Evolutionary conservation across 2,329 filamentous ascomycete genomes (phyloP).

Genomic region (Trichoderma cornu-damae): DNA sequence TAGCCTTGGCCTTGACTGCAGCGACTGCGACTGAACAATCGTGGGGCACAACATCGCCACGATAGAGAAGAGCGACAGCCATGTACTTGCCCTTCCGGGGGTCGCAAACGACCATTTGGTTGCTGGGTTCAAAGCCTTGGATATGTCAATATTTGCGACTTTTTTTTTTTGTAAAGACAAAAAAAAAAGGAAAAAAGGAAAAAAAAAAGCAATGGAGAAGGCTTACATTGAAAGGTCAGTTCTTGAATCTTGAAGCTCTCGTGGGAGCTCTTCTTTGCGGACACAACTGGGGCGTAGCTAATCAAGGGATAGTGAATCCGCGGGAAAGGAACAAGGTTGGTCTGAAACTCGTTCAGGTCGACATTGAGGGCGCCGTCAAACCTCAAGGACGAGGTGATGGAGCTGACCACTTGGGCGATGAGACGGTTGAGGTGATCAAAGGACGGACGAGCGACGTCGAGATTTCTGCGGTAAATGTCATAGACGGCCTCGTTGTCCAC

Average conservation of each 20-base stretch:
- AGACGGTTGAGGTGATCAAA: slow-evolving; percentile 69
- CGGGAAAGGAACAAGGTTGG: slow-evolving; percentile 68
- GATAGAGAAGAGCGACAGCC: slow-evolving; percentile 67
- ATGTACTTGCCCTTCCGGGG: slow-evolving; percentile 72
- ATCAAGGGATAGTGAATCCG: slow-evolving; percentile 71
- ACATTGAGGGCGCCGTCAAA: slow-evolving; percentile 70
- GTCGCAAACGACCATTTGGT: slow-evolving; percentile 73
- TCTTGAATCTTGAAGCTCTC: slow-evolving; percentile 85
- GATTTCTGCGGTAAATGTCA: slow-evolving; percentile 67
- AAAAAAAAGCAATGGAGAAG: slow-evolving; percentile 28
- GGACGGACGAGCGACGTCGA: slow-evolving; percentile 63
- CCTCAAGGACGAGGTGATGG: slow-evolving; percentile 66
- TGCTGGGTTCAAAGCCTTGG: slow-evolving; percentile 68
- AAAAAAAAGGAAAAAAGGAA: no score
- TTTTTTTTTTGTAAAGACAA: no score
- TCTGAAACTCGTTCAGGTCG: slow-evolving; percentile 73
- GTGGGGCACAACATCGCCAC: slow-evolving; percentile 64
- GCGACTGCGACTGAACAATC: slow-evolving; percentile 64
- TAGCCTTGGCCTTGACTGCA: slow-evolving; percentile 63
- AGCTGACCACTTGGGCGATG: slow-evolving; percentile 70
- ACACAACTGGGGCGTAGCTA: slow-evolving; percentile 67
- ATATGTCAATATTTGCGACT: slow-evolving; percentile 22
- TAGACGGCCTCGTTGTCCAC: slow-evolving; percentile 73
- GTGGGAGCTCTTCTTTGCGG: slow-evolving; percentile 70
- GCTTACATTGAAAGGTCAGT: slow-evolving; percentile 64